Conservation (phyloP, 225 moss, liverwort and hornwort species). For the Ulota crispa region DNA sequence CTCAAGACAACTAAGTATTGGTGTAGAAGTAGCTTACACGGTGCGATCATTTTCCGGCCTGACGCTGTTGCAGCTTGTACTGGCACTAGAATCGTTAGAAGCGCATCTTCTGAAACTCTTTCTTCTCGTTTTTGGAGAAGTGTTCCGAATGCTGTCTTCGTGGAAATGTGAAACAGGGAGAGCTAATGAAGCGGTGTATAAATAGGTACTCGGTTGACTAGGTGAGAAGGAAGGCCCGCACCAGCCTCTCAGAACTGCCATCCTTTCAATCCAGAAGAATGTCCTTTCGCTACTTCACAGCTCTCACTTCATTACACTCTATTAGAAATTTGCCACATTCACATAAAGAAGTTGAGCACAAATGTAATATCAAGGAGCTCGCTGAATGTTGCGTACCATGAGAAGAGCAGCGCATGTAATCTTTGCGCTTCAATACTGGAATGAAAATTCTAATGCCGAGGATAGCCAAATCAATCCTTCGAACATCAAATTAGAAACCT, state of each 20-base stretch:
- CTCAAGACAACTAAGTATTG: background rate
- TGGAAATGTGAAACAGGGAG: conserved; percentile 16
- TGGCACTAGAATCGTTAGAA: conserved; percentile 27
- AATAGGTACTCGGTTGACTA: conserved; percentile 25
- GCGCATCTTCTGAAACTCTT: conserved; percentile 23
- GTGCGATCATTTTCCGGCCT: conserved; percentile 31
- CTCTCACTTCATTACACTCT: background rate
- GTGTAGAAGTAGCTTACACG: conserved; percentile 35
- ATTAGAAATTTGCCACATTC: background rate
- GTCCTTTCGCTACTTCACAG: conserved; percentile 8
- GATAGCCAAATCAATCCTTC: background rate
- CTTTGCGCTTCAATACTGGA: conserved; percentile 1
- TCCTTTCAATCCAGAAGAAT: conserved; percentile 18
- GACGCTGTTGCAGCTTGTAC: conserved; percentile 32
- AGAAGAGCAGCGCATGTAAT: background rate
- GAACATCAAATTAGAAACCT: background rate
- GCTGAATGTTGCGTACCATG: background rate
- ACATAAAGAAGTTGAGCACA: background rate
- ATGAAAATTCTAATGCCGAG: background rate
- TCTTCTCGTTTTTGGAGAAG: conserved; percentile 26
- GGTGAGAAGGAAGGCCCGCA: conserved; percentile 17
- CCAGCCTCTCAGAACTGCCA: conserved; percentile 39
- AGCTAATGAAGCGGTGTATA: conserved; percentile 1
- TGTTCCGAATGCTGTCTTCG: conserved; percentile 18
- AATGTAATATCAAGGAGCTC: background rate